phyloP scores from a whole-genome alignment of 306 rosid genomes.

The Inga leiocalycina region DNA sequence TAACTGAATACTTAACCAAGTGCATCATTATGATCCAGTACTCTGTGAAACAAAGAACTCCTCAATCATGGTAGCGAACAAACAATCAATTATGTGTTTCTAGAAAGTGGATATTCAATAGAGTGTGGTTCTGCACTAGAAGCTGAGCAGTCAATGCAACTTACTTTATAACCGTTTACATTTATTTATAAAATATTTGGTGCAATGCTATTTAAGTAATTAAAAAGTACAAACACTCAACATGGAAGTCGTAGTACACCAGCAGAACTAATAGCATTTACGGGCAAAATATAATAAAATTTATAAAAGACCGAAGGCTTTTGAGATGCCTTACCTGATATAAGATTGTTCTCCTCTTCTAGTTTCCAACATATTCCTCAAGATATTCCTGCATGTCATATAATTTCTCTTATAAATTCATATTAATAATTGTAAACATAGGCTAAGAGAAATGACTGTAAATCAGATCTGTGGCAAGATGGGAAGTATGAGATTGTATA shows the following conservation, averaged over 20 bases:
- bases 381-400: conserved; percentile 77
- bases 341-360: conserved; percentile 68
- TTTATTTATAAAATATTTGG: conserved; percentile 13
- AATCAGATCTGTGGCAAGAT: background rate
- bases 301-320: conserved; percentile 3
- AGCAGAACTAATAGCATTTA: conserved; percentile 2
- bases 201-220: background rate
- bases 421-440: background rate
- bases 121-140: background rate
- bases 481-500: background rate
- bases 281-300: background rate
- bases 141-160: conserved; percentile 6
- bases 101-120: background rate
- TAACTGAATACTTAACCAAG: background rate
- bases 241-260: conserved; percentile 13
- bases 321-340: conserved; percentile 62
- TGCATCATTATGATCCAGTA: background rate
- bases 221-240: conserved; percentile 13
- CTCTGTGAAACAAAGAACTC: background rate
- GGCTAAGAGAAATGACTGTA: conserved; percentile 6
- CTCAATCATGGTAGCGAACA: background rate
- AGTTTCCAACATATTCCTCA: conserved; percentile 74
- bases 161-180: background rate
- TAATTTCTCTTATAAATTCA: conserved; percentile 19
- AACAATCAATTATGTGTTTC: background rate